These are phyloP conservation scores for Tinospora cordifolia DNA, from an alignment of 164 flowering plant genomes.

Conservation along the genomic window DNA sequence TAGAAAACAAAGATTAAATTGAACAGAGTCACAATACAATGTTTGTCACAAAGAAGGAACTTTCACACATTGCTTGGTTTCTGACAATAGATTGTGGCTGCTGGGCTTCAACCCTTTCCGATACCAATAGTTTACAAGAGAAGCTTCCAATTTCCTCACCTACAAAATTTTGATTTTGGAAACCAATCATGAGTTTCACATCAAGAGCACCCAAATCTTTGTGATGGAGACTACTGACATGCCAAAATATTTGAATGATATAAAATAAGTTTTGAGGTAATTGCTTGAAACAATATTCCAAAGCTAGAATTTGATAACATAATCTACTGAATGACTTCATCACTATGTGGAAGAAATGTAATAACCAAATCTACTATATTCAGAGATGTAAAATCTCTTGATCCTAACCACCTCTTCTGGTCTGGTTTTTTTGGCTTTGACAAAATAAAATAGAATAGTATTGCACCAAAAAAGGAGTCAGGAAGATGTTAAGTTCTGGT, in stretches of 20 bases:
- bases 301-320: background rate
- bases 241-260: background rate
- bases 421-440: background rate
- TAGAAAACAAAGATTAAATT: background rate
- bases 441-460: background rate
- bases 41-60: constrained; percentile 7
- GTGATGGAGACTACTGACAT: background rate
- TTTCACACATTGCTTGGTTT: constrained; percentile 19
- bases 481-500: no score
- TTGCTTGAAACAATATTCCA: background rate
- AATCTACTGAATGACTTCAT: background rate
- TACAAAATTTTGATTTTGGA: constrained; percentile 16
- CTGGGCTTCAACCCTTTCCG: constrained; percentile 41
- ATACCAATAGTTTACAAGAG: constrained; percentile 37
- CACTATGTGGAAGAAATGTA: background rate
- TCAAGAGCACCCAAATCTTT: background rate
- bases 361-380: no score
- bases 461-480: background rate
- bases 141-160: constrained; percentile 55
- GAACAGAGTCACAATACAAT: background rate
- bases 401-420: background rate
- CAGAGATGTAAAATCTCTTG: no score
- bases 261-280: background rate
- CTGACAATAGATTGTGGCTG: constrained; percentile 39
- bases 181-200: background rate